A percentile compares a stretch with the other conserved stretches of the same genome.
These are phyloP conservation scores for Mucuna pruriens DNA, from an alignment of 306 rosid species.

Conservation along the genomic window DNA sequence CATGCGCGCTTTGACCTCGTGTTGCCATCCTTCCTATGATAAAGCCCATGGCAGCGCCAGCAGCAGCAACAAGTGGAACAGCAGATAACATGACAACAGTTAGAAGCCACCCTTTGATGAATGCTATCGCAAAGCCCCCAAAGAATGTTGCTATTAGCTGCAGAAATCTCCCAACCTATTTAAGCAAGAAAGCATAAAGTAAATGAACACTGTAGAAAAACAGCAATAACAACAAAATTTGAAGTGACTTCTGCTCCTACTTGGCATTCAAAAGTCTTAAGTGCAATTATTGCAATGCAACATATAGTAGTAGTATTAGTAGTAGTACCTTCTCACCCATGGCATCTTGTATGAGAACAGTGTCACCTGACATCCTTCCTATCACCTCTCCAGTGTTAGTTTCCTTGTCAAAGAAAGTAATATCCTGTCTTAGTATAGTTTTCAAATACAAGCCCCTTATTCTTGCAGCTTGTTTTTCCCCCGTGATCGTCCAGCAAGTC, in stretches of 20 bases:
- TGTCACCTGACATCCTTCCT: slow-evolving; percentile 89
- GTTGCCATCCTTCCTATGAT: slow-evolving; percentile 60
- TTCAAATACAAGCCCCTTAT: slow-evolving; percentile 76
- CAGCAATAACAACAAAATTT: not conserved
- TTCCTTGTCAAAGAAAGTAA: slow-evolving; percentile 78
- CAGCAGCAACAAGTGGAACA: slow-evolving; percentile 61
- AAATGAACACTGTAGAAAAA: not conserved
- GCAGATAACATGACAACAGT: slow-evolving; percentile 63
- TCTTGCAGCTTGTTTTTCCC: slow-evolving; percentile 86
- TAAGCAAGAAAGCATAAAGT: slow-evolving; percentile 11
- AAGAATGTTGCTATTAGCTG: slow-evolving; percentile 65
- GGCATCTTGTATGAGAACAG: slow-evolving; percentile 89
- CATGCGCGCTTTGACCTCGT: slow-evolving; percentile 70
- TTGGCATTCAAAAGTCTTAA: not conserved
- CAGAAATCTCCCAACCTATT: slow-evolving; percentile 77
- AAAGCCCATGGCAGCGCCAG: slow-evolving; percentile 61
- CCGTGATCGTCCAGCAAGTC: slow-evolving; percentile 81
- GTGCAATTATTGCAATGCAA: not conserved
- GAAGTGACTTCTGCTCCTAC: not conserved
- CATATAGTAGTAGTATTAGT: not conserved
- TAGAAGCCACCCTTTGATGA: slow-evolving; percentile 83
- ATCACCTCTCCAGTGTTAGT: slow-evolving; percentile 86
- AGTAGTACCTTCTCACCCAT: slow-evolving; percentile 81
- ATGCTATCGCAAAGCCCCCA: slow-evolving; percentile 73
- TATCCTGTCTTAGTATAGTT: slow-evolving; percentile 76